Percentiles rank a stretch among this genome's conserved stretches.
Conservation (phyloP, 768 basidiomycete genomes). For the Suillus spraguei region DNA sequence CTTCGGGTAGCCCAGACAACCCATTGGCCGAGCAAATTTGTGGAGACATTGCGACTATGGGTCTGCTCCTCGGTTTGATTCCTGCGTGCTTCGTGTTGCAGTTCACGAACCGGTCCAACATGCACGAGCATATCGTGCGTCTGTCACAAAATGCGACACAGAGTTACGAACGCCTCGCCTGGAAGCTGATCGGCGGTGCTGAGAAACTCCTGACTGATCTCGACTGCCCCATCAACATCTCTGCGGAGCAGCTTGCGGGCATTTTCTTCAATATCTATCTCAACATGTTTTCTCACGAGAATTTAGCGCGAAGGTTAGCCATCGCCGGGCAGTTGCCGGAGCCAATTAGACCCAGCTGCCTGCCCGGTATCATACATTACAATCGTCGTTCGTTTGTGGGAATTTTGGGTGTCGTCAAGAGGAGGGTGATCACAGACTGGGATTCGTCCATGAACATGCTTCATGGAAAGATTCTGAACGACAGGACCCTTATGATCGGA, state of each 20-base stretch:
- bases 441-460: constrained; percentile 36
- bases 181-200: constrained; percentile 22
- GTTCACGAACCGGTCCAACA: constrained; percentile 33
- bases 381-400: constrained; percentile 49
- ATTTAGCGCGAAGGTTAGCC: constrained; percentile 18
- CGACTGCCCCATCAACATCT: constrained; percentile 7
- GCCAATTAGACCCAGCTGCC: neutral
- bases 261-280: constrained; percentile 30
- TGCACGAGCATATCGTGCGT: constrained; percentile 22
- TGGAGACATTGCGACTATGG: constrained; percentile 30
- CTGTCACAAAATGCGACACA: neutral
- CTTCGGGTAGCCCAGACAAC: constrained; percentile 15
- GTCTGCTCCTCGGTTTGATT: constrained; percentile 30
- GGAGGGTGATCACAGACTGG: constrained; percentile 45
- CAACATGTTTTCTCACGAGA: constrained; percentile 34
- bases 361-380: constrained; percentile 42
- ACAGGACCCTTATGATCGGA: constrained; percentile 25
- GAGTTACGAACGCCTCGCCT: constrained; percentile 27
- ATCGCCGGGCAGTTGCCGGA: constrained; percentile 8
- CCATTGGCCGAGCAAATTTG: constrained; percentile 27
- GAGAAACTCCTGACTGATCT: constrained; percentile 2
- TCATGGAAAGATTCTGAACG: constrained; percentile 21
- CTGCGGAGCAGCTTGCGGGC: constrained; percentile 27
- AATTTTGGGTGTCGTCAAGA: constrained; percentile 44
- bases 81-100: constrained; percentile 28